Base-by-base conservation (phyloP, 2,329 filamentous ascomycete species). In the Rutstroemia sp. region DNA sequence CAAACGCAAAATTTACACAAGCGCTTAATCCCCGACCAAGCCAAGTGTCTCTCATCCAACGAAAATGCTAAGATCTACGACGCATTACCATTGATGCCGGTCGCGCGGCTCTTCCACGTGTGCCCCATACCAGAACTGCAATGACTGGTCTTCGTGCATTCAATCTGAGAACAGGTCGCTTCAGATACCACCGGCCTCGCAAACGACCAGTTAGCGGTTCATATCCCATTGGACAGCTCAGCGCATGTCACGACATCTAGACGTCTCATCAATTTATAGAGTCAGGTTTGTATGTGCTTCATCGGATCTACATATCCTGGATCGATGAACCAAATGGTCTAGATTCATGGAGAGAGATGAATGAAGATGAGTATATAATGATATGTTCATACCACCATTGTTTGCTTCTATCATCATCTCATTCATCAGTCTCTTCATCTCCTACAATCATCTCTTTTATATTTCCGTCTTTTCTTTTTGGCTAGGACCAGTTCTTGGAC, bases 231-330 rank as follows among this genome's bases (percentile, higher is more conserved):
- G 66, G 67, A 57, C 61, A 60, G 34, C 49, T 46, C 64, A 69
- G 67, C 67, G 67, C 51, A 54, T 66, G 62, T 59, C 61, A 66
- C 58, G 23, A 68, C 66, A 61, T 41, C 53, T 58, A 48, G 50
- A 50, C 65, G 67, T 68, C 64, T 68, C 67, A 67, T 62, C 56
- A 64, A 67, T 64, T 65, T 63, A 64, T 68, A 68, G 65, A 68
- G 59, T 65, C 62, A 62, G 54, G 25, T 16, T 14, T 19, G 41
- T 37, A 23, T 56, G 4, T 51, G 45, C 53, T 30, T 25, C 10
- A 23, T 25, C 19, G 23, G 21, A 60, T 55, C n/a, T 57, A 38
- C 39, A n/a, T 49, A 41, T 59, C 39, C 18, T 34, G 34, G 45
- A 55, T 59, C 50, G 59, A 34, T 53, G 41, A 30, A n/a, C 19